phyloP scores from a whole-genome alignment of 139 green algal species.

The Coccomyxa sp. region DNA sequence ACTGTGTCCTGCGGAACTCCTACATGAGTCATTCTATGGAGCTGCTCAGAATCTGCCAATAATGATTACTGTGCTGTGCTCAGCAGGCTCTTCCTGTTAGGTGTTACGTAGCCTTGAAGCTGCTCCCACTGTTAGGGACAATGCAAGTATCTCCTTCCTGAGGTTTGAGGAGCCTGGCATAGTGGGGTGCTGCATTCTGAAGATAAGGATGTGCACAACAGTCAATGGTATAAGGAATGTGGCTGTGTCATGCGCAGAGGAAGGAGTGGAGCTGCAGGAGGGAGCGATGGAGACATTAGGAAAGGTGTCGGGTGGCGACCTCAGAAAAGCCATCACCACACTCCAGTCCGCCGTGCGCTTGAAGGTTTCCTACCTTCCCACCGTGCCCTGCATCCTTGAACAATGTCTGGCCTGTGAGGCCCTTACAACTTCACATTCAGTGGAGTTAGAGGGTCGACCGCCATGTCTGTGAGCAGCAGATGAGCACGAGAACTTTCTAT shows the following conservation, averaged over 20 bases:
- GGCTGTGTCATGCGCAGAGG: conserved; percentile 27
- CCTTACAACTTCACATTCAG: no score
- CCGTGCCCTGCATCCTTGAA: neutral
- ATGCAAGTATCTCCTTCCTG: no score
- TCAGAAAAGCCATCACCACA: conserved; percentile 88
- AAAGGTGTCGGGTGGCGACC: conserved; percentile 71
- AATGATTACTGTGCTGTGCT: neutral
- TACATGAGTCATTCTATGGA: neutral
- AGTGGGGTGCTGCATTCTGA: no score
- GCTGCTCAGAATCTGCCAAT: neutral
- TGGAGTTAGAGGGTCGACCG: no score
- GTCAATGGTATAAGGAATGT: no score
- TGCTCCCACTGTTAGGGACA: no score
- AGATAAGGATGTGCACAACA: no score
- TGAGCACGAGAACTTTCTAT: neutral
- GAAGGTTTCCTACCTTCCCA: conserved; percentile 7
- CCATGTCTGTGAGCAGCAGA: neutral
- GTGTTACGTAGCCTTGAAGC: no score
- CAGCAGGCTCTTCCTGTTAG: neutral
- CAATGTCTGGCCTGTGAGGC: no score
- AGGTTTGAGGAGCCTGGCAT: no score
- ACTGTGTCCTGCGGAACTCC: neutral
- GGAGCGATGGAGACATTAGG: conserved; percentile 57
- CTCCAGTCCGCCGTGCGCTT: conserved; percentile 75
- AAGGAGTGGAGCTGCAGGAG: conserved; percentile 62